Evolutionary conservation across 2,329 filamentous ascomycete species (phyloP).

Genomic region (Coleophoma cylindrospora): DNA sequence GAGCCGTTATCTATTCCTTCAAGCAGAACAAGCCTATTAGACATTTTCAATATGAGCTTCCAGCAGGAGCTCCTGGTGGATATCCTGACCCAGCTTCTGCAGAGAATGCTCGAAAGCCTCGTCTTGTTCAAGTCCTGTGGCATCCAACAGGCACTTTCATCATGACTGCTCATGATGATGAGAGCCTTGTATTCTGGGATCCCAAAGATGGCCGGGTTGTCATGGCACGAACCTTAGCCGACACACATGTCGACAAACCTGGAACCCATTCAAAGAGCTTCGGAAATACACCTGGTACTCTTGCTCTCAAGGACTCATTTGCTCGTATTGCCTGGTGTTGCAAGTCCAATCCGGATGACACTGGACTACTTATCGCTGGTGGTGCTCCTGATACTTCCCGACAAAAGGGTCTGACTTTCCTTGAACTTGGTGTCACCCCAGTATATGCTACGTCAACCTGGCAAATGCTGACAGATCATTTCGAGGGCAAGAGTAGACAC

Average conservation of each 20-base stretch:
- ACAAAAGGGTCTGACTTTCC: slow-evolving; percentile 76
- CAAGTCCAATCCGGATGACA: slow-evolving; percentile 90
- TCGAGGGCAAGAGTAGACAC: slow-evolving; percentile 69
- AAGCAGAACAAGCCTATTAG: slow-evolving; percentile 78
- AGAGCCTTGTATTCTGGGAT: slow-evolving; percentile 92
- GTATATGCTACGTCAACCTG: slow-evolving; percentile 89
- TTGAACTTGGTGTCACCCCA: slow-evolving; percentile 85
- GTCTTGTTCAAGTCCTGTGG: slow-evolving; percentile 81
- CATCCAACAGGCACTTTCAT: slow-evolving; percentile 67
- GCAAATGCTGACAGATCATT: slow-evolving; percentile 75
- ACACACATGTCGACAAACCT: slow-evolving; percentile 68
- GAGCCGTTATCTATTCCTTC: slow-evolving; percentile 88
- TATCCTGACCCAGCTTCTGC: slow-evolving; percentile 57
- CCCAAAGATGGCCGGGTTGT: slow-evolving; percentile 80
- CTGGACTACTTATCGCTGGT: slow-evolving; percentile 79
- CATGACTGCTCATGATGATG: slow-evolving; percentile 46
- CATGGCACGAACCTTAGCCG: slow-evolving; percentile 74
- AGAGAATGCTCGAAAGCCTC: slow-evolving; percentile 62
- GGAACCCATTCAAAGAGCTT: slow-evolving; percentile 34
- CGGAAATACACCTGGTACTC: slow-evolving; percentile 39
- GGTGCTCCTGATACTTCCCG: slow-evolving; percentile 64
- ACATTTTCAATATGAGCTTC: slow-evolving; percentile 79
- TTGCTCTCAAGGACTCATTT: slow-evolving; percentile 67
- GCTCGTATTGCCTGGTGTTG: slow-evolving; percentile 86
- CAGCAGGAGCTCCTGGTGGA: slow-evolving; percentile 74